These are phyloP conservation scores for Cladosporium sp. DNA, from an alignment of 2,329 filamentous ascomycete genomes.

Conservation along the genomic window DNA sequence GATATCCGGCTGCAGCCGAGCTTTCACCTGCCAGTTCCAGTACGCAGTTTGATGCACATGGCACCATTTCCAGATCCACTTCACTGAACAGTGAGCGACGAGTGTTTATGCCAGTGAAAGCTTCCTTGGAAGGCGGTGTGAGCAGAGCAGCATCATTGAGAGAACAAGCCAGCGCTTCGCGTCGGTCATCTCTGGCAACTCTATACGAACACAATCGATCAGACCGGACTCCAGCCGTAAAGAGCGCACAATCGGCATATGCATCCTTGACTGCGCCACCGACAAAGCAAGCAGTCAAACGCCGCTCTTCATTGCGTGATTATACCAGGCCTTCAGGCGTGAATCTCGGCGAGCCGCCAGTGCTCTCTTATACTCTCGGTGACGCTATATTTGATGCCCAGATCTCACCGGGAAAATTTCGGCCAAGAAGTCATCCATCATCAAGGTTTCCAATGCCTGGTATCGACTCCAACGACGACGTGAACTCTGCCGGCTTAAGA, in stretches of 20 bases:
- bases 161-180: neutral
- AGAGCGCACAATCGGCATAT: neutral
- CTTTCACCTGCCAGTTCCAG: neutral
- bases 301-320: conserved; percentile 29
- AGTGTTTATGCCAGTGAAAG: neutral
- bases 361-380: neutral
- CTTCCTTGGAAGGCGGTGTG: neutral
- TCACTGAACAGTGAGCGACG: conserved; percentile 3
- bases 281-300: conserved; percentile 14
- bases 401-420: neutral
- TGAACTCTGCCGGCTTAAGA: too few relatives aligned
- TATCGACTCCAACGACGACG: too few relatives aligned
- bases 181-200: conserved; percentile 9
- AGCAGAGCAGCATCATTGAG: conserved; percentile 6
- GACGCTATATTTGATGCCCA: neutral
- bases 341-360: neutral
- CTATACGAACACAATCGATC: conserved; percentile 5
- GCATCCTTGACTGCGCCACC: neutral
- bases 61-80: neutral
- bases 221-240: neutral
- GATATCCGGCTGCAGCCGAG: neutral
- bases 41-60: neutral
- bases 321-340: conserved; percentile 21
- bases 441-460: neutral
- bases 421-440: conserved; percentile 21